These are phyloP conservation scores for Trichothecium sympodiale DNA, from an alignment of 2,329 filamentous ascomycete species.

Conservation along the genomic window DNA sequence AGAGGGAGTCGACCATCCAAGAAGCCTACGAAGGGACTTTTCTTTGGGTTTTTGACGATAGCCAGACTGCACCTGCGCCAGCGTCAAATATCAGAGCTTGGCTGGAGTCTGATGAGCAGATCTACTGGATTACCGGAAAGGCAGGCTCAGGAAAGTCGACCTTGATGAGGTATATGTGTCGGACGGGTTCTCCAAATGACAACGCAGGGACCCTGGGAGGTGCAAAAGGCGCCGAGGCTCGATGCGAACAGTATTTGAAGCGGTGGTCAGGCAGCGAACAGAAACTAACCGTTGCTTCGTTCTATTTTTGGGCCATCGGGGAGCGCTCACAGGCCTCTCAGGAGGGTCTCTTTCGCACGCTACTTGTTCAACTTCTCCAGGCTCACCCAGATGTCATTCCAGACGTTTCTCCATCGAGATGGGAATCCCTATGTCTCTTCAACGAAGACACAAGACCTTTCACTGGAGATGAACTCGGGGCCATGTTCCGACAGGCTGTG, in stretches of 20 bases:
- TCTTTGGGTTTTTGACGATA: neutral
- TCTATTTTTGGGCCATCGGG: conserved; percentile 1
- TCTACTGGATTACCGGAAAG: conserved; percentile 3
- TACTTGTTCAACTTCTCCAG: conserved; percentile 1
- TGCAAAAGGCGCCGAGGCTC: neutral
- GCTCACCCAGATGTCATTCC: neutral
- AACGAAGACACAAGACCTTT: neutral
- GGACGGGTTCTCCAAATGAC: neutral
- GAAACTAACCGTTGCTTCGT: neutral
- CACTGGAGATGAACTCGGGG: neutral
- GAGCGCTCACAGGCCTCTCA: conserved; percentile 1
- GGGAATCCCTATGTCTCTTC: neutral
- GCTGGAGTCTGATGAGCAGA: neutral
- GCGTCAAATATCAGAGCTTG: neutral
- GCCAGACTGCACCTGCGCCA: neutral
- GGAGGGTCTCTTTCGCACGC: conserved; percentile 1
- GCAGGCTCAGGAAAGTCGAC: conserved; percentile 4
- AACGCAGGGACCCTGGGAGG: neutral
- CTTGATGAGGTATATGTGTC: conserved; percentile 2
- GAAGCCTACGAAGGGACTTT: neutral
- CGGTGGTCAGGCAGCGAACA: too few relatives aligned
- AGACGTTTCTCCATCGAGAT: neutral
- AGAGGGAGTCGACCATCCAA: too few relatives aligned
- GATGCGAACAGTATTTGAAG: too few relatives aligned
- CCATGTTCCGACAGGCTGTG: neutral